phyloP scores from a whole-genome alignment of 208 protist species.

The Borovskyia barvae region DNA sequence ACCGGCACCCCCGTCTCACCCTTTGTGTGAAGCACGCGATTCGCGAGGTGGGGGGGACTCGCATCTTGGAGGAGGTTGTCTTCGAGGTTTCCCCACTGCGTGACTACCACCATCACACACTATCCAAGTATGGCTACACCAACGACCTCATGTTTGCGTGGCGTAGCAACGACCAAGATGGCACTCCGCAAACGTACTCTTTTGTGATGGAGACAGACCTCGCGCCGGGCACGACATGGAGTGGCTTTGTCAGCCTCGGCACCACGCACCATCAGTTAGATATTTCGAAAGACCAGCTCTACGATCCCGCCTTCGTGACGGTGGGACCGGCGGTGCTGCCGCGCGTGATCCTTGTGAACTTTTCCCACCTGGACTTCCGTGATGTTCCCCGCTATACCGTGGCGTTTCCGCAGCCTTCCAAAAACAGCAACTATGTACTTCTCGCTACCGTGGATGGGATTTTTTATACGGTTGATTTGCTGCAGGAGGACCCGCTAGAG shows the following conservation, averaged over 20 bases:
- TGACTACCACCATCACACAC: conserved; percentile 15
- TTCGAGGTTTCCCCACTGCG: conserved; percentile 11
- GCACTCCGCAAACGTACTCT: conserved; percentile 4
- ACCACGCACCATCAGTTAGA: conserved; percentile 19
- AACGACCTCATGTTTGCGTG: conserved; percentile 43
- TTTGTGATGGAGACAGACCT: conserved; percentile 32
- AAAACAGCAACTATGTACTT: conserved; percentile 31
- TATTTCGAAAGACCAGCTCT: conserved; percentile 34
- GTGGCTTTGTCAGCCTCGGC: conserved; percentile 33
- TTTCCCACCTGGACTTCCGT: conserved; percentile 32
- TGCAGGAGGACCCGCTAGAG: conserved; percentile 26
- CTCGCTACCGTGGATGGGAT: conserved; percentile 21
- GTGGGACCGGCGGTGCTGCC: conserved; percentile 33
- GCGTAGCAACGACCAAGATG: not conserved
- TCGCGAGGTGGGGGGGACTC: conserved; percentile 9
- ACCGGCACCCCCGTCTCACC: conserved; percentile 14
- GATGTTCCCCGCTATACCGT: conserved; percentile 23
- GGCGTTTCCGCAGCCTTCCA: conserved; percentile 23
- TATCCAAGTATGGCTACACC: conserved; percentile 39
- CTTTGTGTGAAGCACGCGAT: conserved; percentile 26
- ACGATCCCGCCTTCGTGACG: conserved; percentile 44
- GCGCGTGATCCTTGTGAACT: conserved; percentile 52
- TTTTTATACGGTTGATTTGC: conserved; percentile 13
- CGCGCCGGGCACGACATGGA: conserved; percentile 32
- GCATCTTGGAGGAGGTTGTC: conserved; percentile 16